Percentiles rank a stretch among this genome's conserved stretches.
phyloP scores from a whole-genome alignment of 1,139 yeast species.

The Sugiyamaella japonica region DNA sequence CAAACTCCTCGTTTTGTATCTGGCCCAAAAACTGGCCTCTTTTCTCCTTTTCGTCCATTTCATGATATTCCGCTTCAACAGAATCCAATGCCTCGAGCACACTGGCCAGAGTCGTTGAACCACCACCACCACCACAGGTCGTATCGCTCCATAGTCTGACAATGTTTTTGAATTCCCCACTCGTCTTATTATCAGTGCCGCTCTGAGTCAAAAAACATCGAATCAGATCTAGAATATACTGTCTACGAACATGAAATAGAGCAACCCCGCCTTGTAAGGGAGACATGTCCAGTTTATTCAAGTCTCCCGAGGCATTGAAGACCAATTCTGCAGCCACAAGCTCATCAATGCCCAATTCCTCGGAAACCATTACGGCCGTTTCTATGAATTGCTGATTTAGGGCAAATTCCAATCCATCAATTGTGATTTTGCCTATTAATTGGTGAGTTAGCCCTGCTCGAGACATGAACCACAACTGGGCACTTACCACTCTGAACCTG shows the following conservation, averaged over 20 bases:
- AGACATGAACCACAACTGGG: background rate
- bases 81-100: slow-evolving; percentile 55
- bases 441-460: slow-evolving; percentile 3
- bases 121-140: background rate
- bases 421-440: slow-evolving; percentile 44
- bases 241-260: slow-evolving; percentile 67
- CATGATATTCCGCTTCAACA: slow-evolving; percentile 56
- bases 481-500: slow-evolving; percentile 50
- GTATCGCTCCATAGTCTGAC: slow-evolving; percentile 10
- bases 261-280: slow-evolving; percentile 69
- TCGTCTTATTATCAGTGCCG: background rate
- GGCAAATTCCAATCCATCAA: slow-evolving; percentile 52
- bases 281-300: slow-evolving; percentile 52
- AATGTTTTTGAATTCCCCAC: slow-evolving; percentile 2
- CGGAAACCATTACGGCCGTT: slow-evolving; percentile 53
- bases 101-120: slow-evolving; percentile 31
- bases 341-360: slow-evolving; percentile 70
- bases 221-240: slow-evolving; percentile 67
- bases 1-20: slow-evolving; percentile 49
- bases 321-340: slow-evolving; percentile 61
- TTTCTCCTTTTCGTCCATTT: slow-evolving; percentile 63
- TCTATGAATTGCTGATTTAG: slow-evolving; percentile 55
- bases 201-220: slow-evolving; percentile 52
- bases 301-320: slow-evolving; percentile 46
- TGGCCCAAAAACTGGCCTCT: slow-evolving; percentile 61